Evolutionary conservation across 106 monocot genomes (phyloP).

Genomic region (Alisma plantagoaquatica): DNA sequence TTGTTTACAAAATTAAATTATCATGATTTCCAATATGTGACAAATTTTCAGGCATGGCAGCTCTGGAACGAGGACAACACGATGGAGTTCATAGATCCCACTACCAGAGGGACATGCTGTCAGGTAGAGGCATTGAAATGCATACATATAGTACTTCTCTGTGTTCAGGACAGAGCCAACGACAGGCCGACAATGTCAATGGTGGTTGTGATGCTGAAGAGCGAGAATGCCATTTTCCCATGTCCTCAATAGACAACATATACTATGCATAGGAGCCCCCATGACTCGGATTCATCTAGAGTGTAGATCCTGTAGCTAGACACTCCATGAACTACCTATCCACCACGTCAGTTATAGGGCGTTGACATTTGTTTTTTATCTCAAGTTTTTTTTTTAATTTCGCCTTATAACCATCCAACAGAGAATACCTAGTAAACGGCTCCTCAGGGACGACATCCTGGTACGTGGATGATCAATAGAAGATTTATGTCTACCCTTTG

Average conservation of each 20-base stretch:
- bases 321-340: too few species aligned
- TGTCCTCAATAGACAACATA: neutral
- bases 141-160: neutral
- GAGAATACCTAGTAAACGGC: too few species aligned
- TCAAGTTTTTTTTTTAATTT: too few species aligned
- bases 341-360: too few species aligned
- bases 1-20: neutral
- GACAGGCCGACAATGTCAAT: neutral
- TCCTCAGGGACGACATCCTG: too few species aligned
- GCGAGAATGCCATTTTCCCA: neutral
- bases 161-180: neutral
- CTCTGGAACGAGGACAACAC: neutral
- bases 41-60: conserved; percentile 1
- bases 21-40: too few species aligned
- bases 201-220: too few species aligned
- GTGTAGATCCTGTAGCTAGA: too few species aligned
- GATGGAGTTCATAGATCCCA: neutral
- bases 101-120: neutral
- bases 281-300: neutral
- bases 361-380: too few species aligned
- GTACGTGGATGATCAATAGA: too few species aligned
- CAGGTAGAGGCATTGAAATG: neutral
- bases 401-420: too few species aligned
- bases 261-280: neutral
- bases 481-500: too few species aligned